Evolutionary conservation across 495 filamentous ascomycete species (phyloP), one percentile per base, ranked within the genome.

Genomic region (Physcia stellaris): DNA sequence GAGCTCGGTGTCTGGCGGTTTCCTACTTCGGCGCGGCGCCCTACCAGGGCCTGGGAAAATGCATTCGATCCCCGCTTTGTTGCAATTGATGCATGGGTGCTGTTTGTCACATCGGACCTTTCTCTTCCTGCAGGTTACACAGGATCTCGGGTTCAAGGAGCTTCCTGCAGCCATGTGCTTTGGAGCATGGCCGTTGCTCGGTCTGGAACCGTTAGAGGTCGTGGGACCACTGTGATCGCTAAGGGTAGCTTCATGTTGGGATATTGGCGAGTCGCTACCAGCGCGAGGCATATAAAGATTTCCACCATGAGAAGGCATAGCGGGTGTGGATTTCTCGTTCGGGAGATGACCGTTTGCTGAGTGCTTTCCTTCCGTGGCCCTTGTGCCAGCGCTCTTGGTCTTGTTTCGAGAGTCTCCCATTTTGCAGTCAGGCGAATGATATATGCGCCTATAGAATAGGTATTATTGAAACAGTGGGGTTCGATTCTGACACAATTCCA

Each of bases 61-160:
- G 56, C 86, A 94, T 52, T 85, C 76, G 41, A 80, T 80, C 20
- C 77, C 75, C 7, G 78, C 79, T 49, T 77, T 78, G 34, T 70
- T 68, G 57, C 86, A 94, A 51, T 94, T 92, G 36, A 76, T 77
- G 59, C 86, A 94, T 4, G 86, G 85, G 49, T 67, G 61, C 30
- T 73, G 64, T 57, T 93, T 93, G 62, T 95, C 83, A 58, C 86
- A 94, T 40, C 79, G 78, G 4, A 90, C 84, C 55, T 94, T 94
- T 32, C 86, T 67, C 43, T 77, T 73, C 17, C 85, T 70, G 53
- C 86, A 94, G 20, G 82, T 90, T 2, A 85, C 74, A 56, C 86
- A 94, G 45, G 81, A 86, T 40, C 85, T 70, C 6, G 78, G 68
- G 48, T 77, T 80, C 26, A 47, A 16, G 20, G 33, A 35, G 22